Evolutionary conservation across 768 basidiomycete genomes (phyloP).

Genomic region (Calocybe cyanea): DNA sequence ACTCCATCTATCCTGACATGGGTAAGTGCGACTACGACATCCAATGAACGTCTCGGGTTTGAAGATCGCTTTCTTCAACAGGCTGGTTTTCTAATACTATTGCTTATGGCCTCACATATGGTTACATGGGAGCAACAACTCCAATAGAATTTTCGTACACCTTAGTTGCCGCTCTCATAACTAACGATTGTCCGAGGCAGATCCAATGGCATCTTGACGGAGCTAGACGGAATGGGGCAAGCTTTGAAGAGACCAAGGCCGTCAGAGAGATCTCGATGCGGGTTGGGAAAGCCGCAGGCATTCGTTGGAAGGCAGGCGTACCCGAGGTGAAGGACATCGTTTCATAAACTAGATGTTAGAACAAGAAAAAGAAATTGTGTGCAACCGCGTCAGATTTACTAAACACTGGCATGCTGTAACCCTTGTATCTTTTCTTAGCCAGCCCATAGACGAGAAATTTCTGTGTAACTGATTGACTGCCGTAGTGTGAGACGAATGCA

Average conservation of each 20-base stretch:
- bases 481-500: too few relatives aligned
- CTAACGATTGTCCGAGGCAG: slow-evolving; percentile 59
- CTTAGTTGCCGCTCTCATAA: slow-evolving; percentile 59
- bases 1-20: slow-evolving; percentile 57
- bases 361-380: too few relatives aligned
- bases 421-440: too few relatives aligned
- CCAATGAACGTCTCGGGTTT: neutral
- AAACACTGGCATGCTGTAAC: too few relatives aligned
- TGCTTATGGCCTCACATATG: slow-evolving; percentile 56
- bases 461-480: too few relatives aligned
- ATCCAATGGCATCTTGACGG: slow-evolving; percentile 63
- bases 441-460: too few relatives aligned
- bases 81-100: slow-evolving; percentile 54
- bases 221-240: slow-evolving; percentile 53
- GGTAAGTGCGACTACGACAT: slow-evolving; percentile 29
- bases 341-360: too few relatives aligned
- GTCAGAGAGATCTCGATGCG: slow-evolving; percentile 54
- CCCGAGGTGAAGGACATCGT: slow-evolving; percentile 36
- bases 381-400: too few relatives aligned
- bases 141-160: slow-evolving; percentile 55
- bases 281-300: slow-evolving; percentile 42
- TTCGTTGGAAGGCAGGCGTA: slow-evolving; percentile 50
- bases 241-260: slow-evolving; percentile 47
- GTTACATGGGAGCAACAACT: slow-evolving; percentile 41
- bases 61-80: too few relatives aligned